Percentiles rank a stretch among this genome's conserved stretches.
These are phyloP conservation scores for Orbilia quercus DNA, from an alignment of 2,329 filamentous ascomycete genomes.

Conservation along the genomic window DNA sequence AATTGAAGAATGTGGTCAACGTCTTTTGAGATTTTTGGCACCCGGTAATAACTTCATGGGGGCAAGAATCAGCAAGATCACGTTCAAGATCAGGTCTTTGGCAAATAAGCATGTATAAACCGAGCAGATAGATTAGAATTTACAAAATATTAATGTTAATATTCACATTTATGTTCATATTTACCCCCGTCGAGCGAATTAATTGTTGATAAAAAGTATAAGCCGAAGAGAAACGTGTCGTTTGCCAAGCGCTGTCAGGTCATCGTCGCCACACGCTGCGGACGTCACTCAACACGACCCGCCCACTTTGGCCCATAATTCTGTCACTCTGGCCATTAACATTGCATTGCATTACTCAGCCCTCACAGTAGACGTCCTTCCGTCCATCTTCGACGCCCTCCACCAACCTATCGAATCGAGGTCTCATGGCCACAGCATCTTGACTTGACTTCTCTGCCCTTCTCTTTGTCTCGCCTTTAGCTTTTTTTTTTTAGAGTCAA, in stretches of 20 bases:
- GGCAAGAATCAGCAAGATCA: too few species aligned
- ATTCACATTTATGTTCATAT: too few species aligned
- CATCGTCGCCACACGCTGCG: slow-evolving; percentile 39
- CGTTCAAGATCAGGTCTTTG: too few species aligned
- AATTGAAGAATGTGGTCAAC: neutral
- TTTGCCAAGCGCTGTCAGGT: slow-evolving; percentile 52
- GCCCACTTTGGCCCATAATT: slow-evolving; percentile 20
- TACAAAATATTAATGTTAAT: too few species aligned
- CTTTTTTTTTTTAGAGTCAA: neutral
- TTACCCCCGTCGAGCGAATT: neutral
- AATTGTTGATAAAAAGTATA: too few species aligned
- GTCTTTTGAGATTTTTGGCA: neutral
- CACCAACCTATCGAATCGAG: neutral
- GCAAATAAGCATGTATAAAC: too few species aligned
- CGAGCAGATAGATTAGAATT: too few species aligned
- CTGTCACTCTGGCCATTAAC: slow-evolving; percentile 39
- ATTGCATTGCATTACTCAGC: slow-evolving; percentile 10
- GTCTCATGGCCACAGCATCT: neutral
- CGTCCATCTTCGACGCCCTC: neutral
- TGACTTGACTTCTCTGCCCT: neutral
- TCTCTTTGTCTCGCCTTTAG: slow-evolving; percentile 7
- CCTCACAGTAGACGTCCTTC: too few species aligned
- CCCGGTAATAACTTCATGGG: too few species aligned
- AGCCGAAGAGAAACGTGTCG: slow-evolving; percentile 44
- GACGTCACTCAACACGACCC: slow-evolving; percentile 49